These are phyloP conservation scores for Diaporthe eres DNA, from an alignment of 2,329 filamentous ascomycete species.

Conservation along the genomic window DNA sequence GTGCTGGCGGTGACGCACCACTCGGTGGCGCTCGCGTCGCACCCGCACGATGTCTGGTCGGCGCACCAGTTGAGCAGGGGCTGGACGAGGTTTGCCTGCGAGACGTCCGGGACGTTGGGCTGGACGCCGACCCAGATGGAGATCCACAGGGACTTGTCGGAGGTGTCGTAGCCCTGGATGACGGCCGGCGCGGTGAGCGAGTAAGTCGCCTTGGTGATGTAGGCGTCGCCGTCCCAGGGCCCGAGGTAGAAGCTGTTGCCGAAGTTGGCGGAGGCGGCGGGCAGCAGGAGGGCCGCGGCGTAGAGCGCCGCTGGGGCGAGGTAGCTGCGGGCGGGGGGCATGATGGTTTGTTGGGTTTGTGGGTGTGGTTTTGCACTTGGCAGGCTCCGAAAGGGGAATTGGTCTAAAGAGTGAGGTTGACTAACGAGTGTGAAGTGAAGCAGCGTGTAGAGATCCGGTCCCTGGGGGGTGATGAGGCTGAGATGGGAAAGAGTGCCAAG, in stretches of 20 bases:
- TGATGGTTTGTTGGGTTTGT: neutral
- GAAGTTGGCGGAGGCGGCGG: slow-evolving; percentile 1
- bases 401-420: neutral
- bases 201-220: slow-evolving; percentile 41
- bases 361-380: neutral
- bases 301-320: slow-evolving; percentile 9
- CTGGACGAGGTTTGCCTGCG: slow-evolving; percentile 39
- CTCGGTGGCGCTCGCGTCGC: slow-evolving; percentile 12
- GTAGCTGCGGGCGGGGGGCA: neutral
- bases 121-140: slow-evolving; percentile 40
- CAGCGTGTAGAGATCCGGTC: neutral
- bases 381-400: neutral
- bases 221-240: slow-evolving; percentile 29
- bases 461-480: neutral
- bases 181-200: slow-evolving; percentile 29
- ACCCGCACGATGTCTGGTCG: slow-evolving; percentile 33
- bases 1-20: slow-evolving; percentile 40
- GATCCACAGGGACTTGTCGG: slow-evolving; percentile 30
- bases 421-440: slow-evolving; percentile 3
- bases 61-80: slow-evolving; percentile 40
- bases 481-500: neutral
- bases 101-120: slow-evolving; percentile 34
- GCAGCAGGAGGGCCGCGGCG: slow-evolving; percentile 1
- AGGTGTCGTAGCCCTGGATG: slow-evolving; percentile 23
- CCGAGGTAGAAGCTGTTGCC: slow-evolving; percentile 42